A percentile compares a stretch with the other conserved stretches of the same genome.
Evolutionary conservation across 768 basidiomycete species (phyloP).

Genomic region (Chalciporus pseudorubinellus): DNA sequence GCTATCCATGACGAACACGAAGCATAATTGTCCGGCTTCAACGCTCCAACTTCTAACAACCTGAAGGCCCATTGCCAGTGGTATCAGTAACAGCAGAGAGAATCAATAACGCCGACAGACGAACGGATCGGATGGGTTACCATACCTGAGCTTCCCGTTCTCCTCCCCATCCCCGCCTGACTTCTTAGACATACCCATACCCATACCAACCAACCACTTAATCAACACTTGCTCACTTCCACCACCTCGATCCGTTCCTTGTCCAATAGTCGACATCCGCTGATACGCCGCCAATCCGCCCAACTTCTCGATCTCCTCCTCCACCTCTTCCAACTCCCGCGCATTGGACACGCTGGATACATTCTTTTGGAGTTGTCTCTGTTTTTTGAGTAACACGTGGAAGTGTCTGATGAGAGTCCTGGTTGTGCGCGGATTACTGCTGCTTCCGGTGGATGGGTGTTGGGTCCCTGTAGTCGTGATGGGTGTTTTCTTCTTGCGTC

Average conservation of each 20-base stretch:
- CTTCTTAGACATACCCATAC: constrained; percentile 32
- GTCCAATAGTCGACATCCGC: constrained; percentile 77
- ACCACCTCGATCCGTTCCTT: constrained; percentile 78
- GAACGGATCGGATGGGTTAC: constrained; percentile 11
- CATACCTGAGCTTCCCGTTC: constrained; percentile 33
- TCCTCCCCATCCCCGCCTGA: constrained; percentile 25
- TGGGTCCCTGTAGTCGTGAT: constrained; percentile 33
- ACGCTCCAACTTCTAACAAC: constrained; percentile 84
- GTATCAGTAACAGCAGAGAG: not conserved
- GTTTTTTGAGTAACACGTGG: constrained; percentile 75
- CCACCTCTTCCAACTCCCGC: constrained; percentile 48
- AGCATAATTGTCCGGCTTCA: constrained; percentile 79
- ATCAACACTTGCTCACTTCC: constrained; percentile 83
- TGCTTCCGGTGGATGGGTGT: constrained; percentile 16
- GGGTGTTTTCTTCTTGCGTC: constrained; percentile 44
- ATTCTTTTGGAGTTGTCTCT: constrained; percentile 48
- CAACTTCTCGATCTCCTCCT: constrained; percentile 59
- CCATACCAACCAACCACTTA: constrained; percentile 64
- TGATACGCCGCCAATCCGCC: constrained; percentile 85
- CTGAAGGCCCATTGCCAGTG: constrained; percentile 39
- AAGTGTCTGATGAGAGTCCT: constrained; percentile 76
- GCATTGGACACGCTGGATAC: constrained; percentile 14
- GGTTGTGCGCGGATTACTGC: constrained; percentile 57
- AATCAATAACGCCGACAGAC: not conserved
- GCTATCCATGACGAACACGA: constrained; percentile 69